Evolutionary conservation across 1,284 basidiomycete genomes (phyloP), one percentile per base, ranked within the genome.

Genomic region (Rhodotorula sp.): DNA sequence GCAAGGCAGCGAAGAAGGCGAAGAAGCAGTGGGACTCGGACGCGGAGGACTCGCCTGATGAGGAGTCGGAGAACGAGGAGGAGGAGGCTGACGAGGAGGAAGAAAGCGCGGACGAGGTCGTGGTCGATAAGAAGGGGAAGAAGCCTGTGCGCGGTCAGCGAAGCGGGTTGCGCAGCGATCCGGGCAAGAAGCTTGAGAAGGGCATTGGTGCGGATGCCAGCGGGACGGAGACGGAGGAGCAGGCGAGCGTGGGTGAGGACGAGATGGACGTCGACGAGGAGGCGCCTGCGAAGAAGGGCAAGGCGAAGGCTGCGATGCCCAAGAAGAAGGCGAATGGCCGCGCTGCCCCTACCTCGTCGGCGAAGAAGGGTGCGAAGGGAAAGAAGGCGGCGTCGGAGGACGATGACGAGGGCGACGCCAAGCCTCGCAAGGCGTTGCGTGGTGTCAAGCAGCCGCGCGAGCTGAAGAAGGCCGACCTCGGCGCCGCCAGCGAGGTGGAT

Each of bases 61-160:
- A 60, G 40, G 64, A 60, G 26, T 69, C 59, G 4, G 52, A 62
- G 24, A 37, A 55, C 22, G 64, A 31, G n/a, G 57, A 61, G 50
- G 55, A 78, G n/a, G 61, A 62, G 31, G 31, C 62, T 7, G 69
- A 59, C 9, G 51, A 55, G 26, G 57, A 52, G 28, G 60, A 64
- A 15, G 55, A 65, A 20, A 62, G 47, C 26, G 62, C 53, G 37
- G 37, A 40, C 26, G 61, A 56, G 20, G 61, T 64, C 24, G 64
- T n/a, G 8, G 62, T 40, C 15, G 48, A 53, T 64, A 47, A 46
- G 54, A 24, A 16, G 44, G 30, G 28, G 10, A 24, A 44, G 60
- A 50, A 26, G 50, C 47, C 34, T 10, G 22, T 34, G 22, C 46
- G 47, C 6, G 54, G 64, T 0, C 51, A 50, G 56, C 50, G 64